phyloP scores from a whole-genome alignment of 805 yeast species.

The Candida palmyrensis region DNA sequence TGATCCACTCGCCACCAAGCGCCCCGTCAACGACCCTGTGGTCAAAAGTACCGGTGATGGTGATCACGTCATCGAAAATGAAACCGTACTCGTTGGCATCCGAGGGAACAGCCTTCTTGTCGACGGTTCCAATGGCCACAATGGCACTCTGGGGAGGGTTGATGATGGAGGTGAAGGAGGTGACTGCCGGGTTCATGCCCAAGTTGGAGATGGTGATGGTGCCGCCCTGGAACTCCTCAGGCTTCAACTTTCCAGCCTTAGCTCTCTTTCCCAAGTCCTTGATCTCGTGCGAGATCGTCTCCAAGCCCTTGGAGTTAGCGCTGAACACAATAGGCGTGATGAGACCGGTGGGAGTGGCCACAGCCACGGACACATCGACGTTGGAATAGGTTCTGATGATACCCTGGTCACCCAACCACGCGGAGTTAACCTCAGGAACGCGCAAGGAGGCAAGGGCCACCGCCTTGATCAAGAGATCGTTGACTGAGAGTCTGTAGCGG shows the following conservation, averaged over 20 bases:
- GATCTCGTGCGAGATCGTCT: conserved; percentile 71
- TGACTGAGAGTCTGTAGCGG: conserved; percentile 85
- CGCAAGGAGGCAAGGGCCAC: conserved; percentile 83
- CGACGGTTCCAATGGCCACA: conserved; percentile 89
- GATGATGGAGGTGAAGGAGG: conserved; percentile 89
- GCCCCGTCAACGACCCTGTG: conserved; percentile 98
- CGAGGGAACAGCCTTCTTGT: conserved; percentile 90
- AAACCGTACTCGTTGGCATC: conserved; percentile 87
- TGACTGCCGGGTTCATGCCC: conserved; percentile 97
- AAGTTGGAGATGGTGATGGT: conserved; percentile 97
- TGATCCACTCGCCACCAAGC: conserved; percentile 94
- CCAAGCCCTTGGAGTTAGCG: conserved; percentile 85
- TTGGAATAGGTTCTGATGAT: conserved; percentile 86
- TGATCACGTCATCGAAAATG: conserved; percentile 85
- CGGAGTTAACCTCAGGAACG: conserved; percentile 91
- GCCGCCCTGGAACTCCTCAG: conserved; percentile 99
- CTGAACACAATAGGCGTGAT: conserved; percentile 92
- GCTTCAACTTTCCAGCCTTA: conserved; percentile 83
- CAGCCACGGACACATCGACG: conserved; percentile 98
- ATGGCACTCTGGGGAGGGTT: conserved; percentile 97
- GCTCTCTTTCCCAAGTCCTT: conserved; percentile 97
- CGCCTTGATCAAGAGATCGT: conserved; percentile 92
- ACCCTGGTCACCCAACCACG: conserved; percentile 86
- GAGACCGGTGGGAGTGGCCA: conserved; percentile 95
- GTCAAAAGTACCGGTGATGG: conserved; percentile 94